Evolutionary conservation across 768 basidiomycete species (phyloP).

Genomic region (Lyophyllum decastes): DNA sequence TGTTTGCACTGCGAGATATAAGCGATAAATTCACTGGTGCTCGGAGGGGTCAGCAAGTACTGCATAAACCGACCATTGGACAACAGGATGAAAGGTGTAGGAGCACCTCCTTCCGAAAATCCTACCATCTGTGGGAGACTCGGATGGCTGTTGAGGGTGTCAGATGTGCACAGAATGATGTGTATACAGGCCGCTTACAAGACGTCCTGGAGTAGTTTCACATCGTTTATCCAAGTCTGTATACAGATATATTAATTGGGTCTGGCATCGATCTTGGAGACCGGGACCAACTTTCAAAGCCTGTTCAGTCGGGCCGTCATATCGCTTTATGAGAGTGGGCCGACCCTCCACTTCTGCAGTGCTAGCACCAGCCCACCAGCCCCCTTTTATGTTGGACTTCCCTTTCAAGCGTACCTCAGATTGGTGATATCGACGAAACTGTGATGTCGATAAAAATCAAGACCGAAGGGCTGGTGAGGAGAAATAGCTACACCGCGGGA

Average conservation of each 20-base stretch:
- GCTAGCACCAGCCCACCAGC: conserved; percentile 49
- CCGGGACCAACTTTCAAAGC: conserved; percentile 29
- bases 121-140: conserved; percentile 56
- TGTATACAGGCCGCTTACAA: conserved; percentile 33
- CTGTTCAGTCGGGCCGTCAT: conserved; percentile 35
- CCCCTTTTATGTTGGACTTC: conserved; percentile 35
- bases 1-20: conserved; percentile 36
- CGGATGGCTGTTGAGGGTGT: conserved; percentile 38
- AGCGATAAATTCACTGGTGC: not conserved
- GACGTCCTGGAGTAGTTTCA: conserved; percentile 51
- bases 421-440: conserved; percentile 54
- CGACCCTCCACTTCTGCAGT: conserved; percentile 43
- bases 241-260: not conserved
- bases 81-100: conserved; percentile 52
- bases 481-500: conserved; percentile 33
- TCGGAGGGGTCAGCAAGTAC: not conserved
- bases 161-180: not conserved
- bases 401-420: conserved; percentile 44
- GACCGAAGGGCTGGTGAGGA: not conserved
- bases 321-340: conserved; percentile 42
- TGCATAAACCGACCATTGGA: conserved; percentile 38
- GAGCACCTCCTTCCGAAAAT: conserved; percentile 43
- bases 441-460: not conserved
- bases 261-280: not conserved
- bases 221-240: conserved; percentile 51